Evolutionary conservation across 1,284 basidiomycete genomes (phyloP).

Genomic region (Marasmius fiardii): DNA sequence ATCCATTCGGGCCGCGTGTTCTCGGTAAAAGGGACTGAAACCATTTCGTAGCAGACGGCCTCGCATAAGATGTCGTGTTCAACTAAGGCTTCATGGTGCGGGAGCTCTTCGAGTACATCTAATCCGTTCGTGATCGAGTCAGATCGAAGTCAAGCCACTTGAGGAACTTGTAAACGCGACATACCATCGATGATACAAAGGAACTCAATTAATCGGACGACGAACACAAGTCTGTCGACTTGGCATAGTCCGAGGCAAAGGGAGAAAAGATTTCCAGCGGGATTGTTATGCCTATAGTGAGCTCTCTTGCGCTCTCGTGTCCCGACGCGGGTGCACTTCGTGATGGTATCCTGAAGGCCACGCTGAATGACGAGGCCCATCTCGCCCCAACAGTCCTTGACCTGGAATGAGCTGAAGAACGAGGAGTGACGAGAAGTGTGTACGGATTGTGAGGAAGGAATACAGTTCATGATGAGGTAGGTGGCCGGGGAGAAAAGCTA

Average conservation of each 20-base stretch:
- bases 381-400: constrained; percentile 16
- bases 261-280: constrained; percentile 18
- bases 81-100: constrained; percentile 14
- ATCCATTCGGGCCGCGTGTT: constrained; percentile 1
- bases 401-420: constrained; percentile 20
- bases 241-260: constrained; percentile 17
- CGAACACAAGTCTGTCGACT: constrained; percentile 16
- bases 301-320: constrained; percentile 19
- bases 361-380: constrained; percentile 15
- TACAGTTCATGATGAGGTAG: neutral
- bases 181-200: constrained; percentile 22
- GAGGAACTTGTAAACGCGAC: neutral
- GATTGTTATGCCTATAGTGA: constrained; percentile 19
- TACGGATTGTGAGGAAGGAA: neutral
- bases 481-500: too few species aligned
- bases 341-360: constrained; percentile 17
- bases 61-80: constrained; percentile 21
- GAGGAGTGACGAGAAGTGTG: constrained; percentile 11
- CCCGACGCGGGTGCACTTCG: constrained; percentile 15
- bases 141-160: too few species aligned
- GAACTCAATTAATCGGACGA: constrained; percentile 19
- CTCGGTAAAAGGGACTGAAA: neutral
- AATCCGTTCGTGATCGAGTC: too few species aligned
- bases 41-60: constrained; percentile 11
- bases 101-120: constrained; percentile 21